Percentiles rank a stretch among this genome's conserved stretches.
Evolutionary conservation across 129 eudicot species (phyloP).

Genomic region (Glebionis coronaria): DNA sequence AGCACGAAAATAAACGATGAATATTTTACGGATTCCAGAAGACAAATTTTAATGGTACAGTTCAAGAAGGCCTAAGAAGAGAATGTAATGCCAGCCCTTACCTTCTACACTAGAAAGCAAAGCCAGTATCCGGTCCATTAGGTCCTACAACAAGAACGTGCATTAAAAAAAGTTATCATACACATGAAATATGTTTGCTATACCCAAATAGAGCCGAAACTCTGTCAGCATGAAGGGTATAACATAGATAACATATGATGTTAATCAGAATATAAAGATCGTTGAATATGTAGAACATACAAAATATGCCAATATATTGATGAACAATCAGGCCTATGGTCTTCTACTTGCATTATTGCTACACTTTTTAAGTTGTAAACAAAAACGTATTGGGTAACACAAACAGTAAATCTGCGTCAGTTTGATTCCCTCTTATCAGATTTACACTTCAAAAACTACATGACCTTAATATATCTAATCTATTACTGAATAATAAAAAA

Average conservation of each 20-base stretch:
- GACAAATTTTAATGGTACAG: neutral
- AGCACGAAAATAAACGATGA: slow-evolving; percentile 13
- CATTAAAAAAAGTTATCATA: slow-evolving; percentile 6
- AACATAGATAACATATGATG: slow-evolving; percentile 1
- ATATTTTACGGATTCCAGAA: neutral
- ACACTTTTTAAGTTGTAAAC: neutral
- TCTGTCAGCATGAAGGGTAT: slow-evolving; percentile 12
- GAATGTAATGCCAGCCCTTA: slow-evolving; percentile 17
- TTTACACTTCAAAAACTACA: neutral
- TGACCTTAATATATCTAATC: neutral
- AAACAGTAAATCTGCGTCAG: neutral
- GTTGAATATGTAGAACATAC: neutral
- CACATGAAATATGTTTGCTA: neutral
- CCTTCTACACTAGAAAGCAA: slow-evolving; percentile 56
- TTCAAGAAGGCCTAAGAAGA: slow-evolving; percentile 16
- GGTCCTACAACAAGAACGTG: slow-evolving; percentile 41
- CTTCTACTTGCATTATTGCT: too few relatives aligned
- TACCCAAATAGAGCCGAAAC: neutral
- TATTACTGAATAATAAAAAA: too few relatives aligned
- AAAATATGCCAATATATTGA: too few relatives aligned
- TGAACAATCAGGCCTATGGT: too few relatives aligned
- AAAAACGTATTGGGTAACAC: neutral
- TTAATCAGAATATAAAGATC: neutral
- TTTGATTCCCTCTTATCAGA: neutral
- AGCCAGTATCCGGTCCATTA: slow-evolving; percentile 42